phyloP scores from a whole-genome alignment of 2,329 filamentous ascomycete genomes.

The Colletotrichum sp. region DNA sequence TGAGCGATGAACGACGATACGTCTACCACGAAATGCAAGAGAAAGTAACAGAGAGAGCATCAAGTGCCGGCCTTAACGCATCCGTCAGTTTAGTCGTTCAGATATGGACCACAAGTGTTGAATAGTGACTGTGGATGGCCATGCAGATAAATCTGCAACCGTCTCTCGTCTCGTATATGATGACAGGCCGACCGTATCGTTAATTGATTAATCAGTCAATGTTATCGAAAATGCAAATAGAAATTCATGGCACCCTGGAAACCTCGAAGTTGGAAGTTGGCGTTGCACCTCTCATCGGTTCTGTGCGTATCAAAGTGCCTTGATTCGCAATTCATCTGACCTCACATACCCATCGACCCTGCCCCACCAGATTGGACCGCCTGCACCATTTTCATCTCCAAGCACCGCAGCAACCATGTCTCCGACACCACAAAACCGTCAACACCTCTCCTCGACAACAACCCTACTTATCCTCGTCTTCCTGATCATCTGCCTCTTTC shows the following conservation, averaged over 20 bases:
- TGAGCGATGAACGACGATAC: background rate
- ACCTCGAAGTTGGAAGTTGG: background rate
- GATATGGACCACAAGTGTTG: background rate
- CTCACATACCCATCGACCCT: constrained; percentile 17
- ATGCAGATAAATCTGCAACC: background rate
- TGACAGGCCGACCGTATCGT: background rate
- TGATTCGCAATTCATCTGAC: constrained; percentile 17
- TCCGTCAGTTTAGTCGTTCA: background rate
- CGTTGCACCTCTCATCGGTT: background rate
- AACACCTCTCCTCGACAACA: constrained; percentile 42
- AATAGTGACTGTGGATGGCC: background rate
- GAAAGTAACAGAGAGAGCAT: background rate
- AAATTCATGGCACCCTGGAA: background rate
- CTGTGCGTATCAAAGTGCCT: background rate
- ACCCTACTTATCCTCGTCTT: constrained; percentile 53
- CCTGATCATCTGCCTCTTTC: constrained; percentile 57
- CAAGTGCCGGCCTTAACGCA: background rate
- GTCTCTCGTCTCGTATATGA: background rate
- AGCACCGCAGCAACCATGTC: constrained; percentile 35
- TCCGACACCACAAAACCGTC: constrained; percentile 37
- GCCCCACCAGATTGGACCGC: constrained; percentile 18
- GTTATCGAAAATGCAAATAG: background rate
- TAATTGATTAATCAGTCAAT: background rate
- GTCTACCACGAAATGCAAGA: background rate
- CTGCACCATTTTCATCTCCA: constrained; percentile 3